A percentile compares a stretch with the other conserved stretches of the same genome.
These are phyloP conservation scores for Nicotiana tomentosiformis DNA, from an alignment of 257 asterid genomes.

Conservation along the genomic window DNA sequence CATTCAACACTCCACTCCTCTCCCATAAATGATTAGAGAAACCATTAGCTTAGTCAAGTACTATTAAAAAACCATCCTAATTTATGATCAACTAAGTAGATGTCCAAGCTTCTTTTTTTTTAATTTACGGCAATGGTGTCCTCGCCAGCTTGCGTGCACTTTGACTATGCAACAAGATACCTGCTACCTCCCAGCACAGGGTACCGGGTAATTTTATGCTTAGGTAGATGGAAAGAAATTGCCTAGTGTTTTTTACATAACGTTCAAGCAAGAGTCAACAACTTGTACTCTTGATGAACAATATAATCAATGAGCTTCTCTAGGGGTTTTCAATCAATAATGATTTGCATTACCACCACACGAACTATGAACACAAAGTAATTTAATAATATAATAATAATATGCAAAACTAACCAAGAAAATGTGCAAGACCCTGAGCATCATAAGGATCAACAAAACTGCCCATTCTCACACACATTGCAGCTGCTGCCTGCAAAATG, in stretches of 20 bases:
- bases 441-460: slow-evolving; percentile 91
- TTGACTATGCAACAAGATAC: too few species aligned
- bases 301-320: not conserved
- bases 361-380: not conserved
- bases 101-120: not conserved
- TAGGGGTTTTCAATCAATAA: not conserved
- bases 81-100: not conserved
- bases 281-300: slow-evolving; percentile 1
- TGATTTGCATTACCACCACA: not conserved
- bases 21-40: not conserved
- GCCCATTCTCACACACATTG: slow-evolving; percentile 91
- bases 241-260: too few species aligned
- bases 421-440: slow-evolving; percentile 97
- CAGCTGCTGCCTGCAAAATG: slow-evolving; percentile 87
- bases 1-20: not conserved
- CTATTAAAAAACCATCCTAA: not conserved
- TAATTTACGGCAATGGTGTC: too few species aligned
- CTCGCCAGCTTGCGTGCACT: too few species aligned
- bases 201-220: too few species aligned
- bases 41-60: not conserved
- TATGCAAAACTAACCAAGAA: slow-evolving; percentile 53
- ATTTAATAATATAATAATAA: not conserved
- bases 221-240: too few species aligned
- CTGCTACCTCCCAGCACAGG: too few species aligned
- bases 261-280: not conserved